phyloP scores from a whole-genome alignment of 1,284 basidiomycete genomes.

The Cryptococcus amylolentus region DNA sequence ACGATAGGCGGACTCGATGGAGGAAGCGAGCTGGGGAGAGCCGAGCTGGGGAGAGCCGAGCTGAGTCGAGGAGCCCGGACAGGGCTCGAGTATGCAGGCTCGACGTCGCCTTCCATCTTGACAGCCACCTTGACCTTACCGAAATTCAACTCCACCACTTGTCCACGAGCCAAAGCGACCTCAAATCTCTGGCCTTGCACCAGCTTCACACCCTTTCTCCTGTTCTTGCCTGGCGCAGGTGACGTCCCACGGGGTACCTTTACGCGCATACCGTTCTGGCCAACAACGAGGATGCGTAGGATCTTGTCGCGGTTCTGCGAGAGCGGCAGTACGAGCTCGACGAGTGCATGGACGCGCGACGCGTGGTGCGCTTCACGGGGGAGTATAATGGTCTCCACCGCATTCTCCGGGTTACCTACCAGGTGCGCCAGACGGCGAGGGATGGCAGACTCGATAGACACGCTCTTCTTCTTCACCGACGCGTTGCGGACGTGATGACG shows the following conservation, averaged over 20 bases:
- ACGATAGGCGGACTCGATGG: constrained; percentile 21
- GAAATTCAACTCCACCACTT: constrained; percentile 36
- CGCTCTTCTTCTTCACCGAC: not conserved
- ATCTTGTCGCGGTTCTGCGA: constrained; percentile 1
- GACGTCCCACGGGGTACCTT: not conserved
- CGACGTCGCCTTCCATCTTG: constrained; percentile 6
- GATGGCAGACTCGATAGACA: constrained; percentile 8
- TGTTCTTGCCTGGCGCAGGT: not conserved
- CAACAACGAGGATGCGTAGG: constrained; percentile 38
- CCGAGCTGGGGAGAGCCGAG: not conserved
- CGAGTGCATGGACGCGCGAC: constrained; percentile 39
- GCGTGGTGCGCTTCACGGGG: constrained; percentile 41
- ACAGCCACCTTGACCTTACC: constrained; percentile 31
- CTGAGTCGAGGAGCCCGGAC: constrained; percentile 15
- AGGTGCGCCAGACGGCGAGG: constrained; percentile 13
- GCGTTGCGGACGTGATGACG: constrained; percentile 28
- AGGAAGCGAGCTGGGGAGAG: constrained; percentile 11
- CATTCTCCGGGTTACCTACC: constrained; percentile 12
- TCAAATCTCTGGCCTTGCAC: constrained; percentile 25
- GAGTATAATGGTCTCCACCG: constrained; percentile 30
- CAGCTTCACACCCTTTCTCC: constrained; percentile 15
- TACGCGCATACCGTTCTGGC: constrained; percentile 48
- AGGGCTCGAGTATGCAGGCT: constrained; percentile 4
- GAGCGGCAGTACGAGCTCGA: constrained; percentile 24
- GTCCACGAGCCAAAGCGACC: constrained; percentile 4